Base-by-base conservation (phyloP, 1,284 basidiomycete species). In the Serendipita sp. region DNA sequence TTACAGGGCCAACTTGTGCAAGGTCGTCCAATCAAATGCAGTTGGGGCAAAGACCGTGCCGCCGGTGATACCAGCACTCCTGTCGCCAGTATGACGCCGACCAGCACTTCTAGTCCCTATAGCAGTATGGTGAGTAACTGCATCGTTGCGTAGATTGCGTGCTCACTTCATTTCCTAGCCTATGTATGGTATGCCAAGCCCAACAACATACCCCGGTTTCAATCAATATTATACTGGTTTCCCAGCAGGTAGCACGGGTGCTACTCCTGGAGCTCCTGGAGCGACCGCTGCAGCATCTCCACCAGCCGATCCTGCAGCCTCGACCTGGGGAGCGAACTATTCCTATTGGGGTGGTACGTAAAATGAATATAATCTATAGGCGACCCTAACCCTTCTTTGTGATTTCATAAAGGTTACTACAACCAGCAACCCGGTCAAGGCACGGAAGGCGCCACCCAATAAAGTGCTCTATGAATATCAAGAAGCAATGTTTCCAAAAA, bases 1-100 rank as follows among this genome's bases (percentile, higher is more conserved):
- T 78, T 98, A 62, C 91, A 94, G 73, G 93, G 94, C 62, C 88
- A 92, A 74, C 88, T 92, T 79, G 88, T 98, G 34, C 95, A 98
- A 69, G 94, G 94, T 60, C 78, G 95, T 49, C 92, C 92, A 12
- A 89, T 98, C 78, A 95, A 96, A 75, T 95, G 92, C 74, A 93
- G 91, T 68, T 99, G 95, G 95, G 95, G 95, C 66, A 98, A 97
- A 75, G 94, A 97, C 72, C 82, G 91, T 66, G 83, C 83, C 42
- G 88, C 89, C 71, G 87, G 83, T 35, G 78, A 78, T 17, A 76
- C 78, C 50, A 78, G 79, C 38, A 76, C 82, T 66, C 78, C 81
- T 42, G 69, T 72, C 32, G 71, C 71, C 60, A 76, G 82, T 34
- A 74, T 88, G 69, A 87, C 82, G 68, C 86, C 87, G 38, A 78